Conservation (phyloP, 352 stramenopile genomes). For the Globisporangium radiosum region DNA sequence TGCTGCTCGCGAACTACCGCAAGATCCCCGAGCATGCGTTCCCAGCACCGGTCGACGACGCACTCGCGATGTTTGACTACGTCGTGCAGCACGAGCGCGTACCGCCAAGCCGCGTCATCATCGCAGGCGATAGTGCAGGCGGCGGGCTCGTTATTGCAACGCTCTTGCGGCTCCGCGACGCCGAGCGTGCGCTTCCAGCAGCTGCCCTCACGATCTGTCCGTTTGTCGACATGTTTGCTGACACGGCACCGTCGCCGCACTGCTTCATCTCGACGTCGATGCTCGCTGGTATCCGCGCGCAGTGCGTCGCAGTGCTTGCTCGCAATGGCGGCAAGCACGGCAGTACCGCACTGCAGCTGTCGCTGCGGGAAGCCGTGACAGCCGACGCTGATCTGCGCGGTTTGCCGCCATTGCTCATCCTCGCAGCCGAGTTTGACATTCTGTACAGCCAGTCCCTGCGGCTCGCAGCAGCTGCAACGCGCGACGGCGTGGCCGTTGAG, state of each 20-base stretch:
- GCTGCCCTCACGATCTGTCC: constrained; percentile 29
- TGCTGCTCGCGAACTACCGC: constrained; percentile 39
- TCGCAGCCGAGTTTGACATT: constrained; percentile 22
- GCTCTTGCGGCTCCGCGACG: constrained; percentile 26
- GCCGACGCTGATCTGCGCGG: constrained; percentile 13
- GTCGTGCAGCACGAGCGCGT: constrained; percentile 29
- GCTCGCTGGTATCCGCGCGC: constrained; percentile 6
- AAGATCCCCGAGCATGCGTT: constrained; percentile 30
- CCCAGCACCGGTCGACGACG: constrained; percentile 26
- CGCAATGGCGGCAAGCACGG: not conserved
- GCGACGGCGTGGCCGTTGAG: constrained; percentile 26
- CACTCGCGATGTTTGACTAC: constrained; percentile 31
- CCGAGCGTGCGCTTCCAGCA: constrained; percentile 15
- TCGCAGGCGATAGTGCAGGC: constrained; percentile 34
- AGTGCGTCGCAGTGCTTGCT: not conserved
- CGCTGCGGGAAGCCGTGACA: constrained; percentile 3
- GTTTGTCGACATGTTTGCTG: constrained; percentile 32
- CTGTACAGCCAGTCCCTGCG: constrained; percentile 23
- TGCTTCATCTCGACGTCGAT: constrained; percentile 20
- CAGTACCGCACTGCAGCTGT: not conserved
- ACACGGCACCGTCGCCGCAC: constrained; percentile 4
- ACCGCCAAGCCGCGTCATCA: constrained; percentile 22
- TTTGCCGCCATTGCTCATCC: constrained; percentile 28
- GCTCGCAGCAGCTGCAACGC: constrained; percentile 20
- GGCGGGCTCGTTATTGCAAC: constrained; percentile 31